phyloP scores from a whole-genome alignment of 2,329 filamentous ascomycete genomes.

The Aspergillus pseudonomiae region DNA sequence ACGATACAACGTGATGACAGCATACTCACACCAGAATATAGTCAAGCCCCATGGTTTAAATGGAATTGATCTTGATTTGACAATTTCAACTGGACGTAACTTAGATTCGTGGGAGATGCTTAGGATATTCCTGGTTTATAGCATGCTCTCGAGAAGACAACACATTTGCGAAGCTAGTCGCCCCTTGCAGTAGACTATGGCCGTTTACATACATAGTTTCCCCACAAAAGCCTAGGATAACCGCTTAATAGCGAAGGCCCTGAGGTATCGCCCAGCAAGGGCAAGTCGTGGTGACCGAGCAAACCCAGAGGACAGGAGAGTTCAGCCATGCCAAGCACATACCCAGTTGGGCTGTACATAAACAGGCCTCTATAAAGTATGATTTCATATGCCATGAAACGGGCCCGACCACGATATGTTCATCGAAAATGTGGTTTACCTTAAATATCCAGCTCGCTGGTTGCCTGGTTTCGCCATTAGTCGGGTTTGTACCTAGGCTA shows the following conservation, averaged over 20 bases:
- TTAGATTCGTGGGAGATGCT: background rate
- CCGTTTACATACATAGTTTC: background rate
- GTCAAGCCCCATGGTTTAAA: conserved; percentile 9
- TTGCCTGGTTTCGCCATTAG: background rate
- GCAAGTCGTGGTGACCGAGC: background rate
- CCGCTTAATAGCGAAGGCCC: no score
- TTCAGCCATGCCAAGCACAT: background rate
- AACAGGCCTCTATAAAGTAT: background rate
- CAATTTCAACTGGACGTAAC: no score
- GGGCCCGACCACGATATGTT: background rate
- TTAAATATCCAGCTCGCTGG: background rate
- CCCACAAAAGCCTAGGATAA: background rate
- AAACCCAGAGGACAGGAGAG: background rate
- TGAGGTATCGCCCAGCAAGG: background rate
- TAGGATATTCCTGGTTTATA: background rate
- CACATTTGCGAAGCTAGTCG: background rate
- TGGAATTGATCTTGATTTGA: background rate
- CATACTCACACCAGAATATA: conserved; percentile 9
- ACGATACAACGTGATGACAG: background rate
- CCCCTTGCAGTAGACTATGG: background rate
- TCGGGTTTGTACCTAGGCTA: background rate
- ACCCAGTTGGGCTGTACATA: background rate
- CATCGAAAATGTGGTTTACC: background rate
- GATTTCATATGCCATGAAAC: background rate
- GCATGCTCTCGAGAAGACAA: background rate